Conservation (phyloP, 495 filamentous ascomycete genomes). For the Podospora tetraspora region DNA sequence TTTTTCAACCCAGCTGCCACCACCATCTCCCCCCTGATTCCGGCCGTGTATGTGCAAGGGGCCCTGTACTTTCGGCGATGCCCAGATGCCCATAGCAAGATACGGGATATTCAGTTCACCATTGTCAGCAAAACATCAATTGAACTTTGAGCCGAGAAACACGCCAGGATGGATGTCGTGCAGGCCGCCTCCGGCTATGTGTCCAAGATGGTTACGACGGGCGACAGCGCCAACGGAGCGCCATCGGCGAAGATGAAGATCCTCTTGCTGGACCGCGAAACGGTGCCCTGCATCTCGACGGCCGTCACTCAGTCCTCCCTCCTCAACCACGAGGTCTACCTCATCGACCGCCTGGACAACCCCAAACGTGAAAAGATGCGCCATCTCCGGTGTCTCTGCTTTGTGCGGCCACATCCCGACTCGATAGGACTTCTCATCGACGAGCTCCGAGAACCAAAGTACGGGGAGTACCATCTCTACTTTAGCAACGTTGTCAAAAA, state of each 20-base stretch:
- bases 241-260: slow-evolving; percentile 98
- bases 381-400: slow-evolving; percentile 88
- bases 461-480: slow-evolving; percentile 95
- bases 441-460: slow-evolving; percentile 92
- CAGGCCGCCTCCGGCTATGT: slow-evolving; percentile 91
- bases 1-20: neutral
- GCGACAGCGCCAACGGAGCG: slow-evolving; percentile 63
- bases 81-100: neutral
- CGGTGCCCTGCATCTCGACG: slow-evolving; percentile 86
- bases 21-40: neutral
- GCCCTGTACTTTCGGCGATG: neutral
- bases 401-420: slow-evolving; percentile 83
- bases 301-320: slow-evolving; percentile 92
- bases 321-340: slow-evolving; percentile 96
- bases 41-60: neutral
- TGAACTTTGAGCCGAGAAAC: neutral
- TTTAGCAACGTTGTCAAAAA: slow-evolving; percentile 97
- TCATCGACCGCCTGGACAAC: slow-evolving; percentile 94
- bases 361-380: slow-evolving; percentile 92
- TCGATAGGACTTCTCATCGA: slow-evolving; percentile 92
- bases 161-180: slow-evolving; percentile 76
- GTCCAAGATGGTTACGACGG: slow-evolving; percentile 90
- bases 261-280: slow-evolving; percentile 88
- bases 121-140: neutral
- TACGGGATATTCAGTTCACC: neutral